A percentile compares a stretch with the other conserved stretches of the same genome.
These are phyloP conservation scores for Phyllosticta paracitricarpa DNA, from an alignment of 2,329 filamentous ascomycete species.

Conservation along the genomic window DNA sequence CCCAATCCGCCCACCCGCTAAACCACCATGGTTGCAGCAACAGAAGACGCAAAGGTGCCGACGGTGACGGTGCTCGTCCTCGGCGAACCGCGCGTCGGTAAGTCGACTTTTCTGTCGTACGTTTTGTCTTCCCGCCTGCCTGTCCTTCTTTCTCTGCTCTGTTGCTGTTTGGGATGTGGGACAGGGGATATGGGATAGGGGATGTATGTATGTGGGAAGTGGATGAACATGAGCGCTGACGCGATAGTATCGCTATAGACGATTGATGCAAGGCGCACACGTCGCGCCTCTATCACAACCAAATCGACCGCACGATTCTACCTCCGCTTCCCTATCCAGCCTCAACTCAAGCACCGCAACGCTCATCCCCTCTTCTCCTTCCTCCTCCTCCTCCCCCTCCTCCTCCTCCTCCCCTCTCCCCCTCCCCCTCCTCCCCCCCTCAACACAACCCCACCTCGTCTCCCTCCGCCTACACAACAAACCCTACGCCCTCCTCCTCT, in stretches of 20 bases:
- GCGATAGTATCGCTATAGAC: no score
- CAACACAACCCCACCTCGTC: constrained; percentile 50
- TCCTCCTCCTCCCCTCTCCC: constrained; percentile 23
- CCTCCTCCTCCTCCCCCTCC: constrained; percentile 20
- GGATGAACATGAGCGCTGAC: no score
- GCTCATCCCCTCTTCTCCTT: constrained; percentile 38
- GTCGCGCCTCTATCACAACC: no score
- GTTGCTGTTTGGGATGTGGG: no score
- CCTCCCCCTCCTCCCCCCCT: constrained; percentile 40
- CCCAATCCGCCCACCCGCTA: neutral
- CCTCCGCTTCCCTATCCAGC: constrained; percentile 14
- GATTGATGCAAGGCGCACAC: no score
- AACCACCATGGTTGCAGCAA: neutral
- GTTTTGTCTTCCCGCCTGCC: constrained; percentile 19
- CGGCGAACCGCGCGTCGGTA: constrained; percentile 50
- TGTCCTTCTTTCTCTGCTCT: neutral
- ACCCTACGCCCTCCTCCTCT: constrained; percentile 45
- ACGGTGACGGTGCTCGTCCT: constrained; percentile 45
- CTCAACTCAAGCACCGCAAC: constrained; percentile 24
- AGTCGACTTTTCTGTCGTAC: constrained; percentile 54
- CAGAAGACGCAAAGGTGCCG: constrained; percentile 15
- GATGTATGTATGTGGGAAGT: no score
- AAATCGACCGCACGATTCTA: constrained; percentile 16
- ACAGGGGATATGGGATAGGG: no score
- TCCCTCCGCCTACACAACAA: constrained; percentile 48